Evolutionary conservation across 495 filamentous ascomycete species (phyloP).

Genomic region (Aeminium ludgeri): DNA sequence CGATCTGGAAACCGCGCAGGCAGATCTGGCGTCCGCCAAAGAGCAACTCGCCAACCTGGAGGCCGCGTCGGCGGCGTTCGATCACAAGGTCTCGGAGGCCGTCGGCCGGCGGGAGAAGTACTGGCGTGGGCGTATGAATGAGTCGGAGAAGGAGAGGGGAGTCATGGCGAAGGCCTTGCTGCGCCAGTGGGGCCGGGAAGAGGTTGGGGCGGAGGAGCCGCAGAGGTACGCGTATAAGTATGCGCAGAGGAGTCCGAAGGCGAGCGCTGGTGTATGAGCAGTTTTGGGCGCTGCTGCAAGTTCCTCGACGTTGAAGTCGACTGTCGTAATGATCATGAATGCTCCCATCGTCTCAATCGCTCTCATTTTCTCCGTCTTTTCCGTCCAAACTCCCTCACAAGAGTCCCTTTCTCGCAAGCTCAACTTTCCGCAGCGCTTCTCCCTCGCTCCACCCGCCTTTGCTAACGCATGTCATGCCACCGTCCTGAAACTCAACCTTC

Average conservation of each 20-base stretch:
- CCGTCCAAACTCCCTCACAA: slow-evolving; percentile 32
- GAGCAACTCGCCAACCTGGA: not conserved
- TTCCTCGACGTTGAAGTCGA: too few species aligned
- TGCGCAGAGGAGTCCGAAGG: slow-evolving; percentile 1
- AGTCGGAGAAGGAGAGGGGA: slow-evolving; percentile 17
- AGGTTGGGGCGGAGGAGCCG: slow-evolving; percentile 14
- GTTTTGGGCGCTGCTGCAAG: not conserved
- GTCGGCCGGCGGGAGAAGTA: slow-evolving; percentile 4
- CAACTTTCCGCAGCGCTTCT: slow-evolving; percentile 25
- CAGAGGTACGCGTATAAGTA: slow-evolving; percentile 23
- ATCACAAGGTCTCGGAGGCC: slow-evolving; percentile 2
- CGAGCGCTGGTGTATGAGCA: not conserved
- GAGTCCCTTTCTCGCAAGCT: slow-evolving; percentile 44
- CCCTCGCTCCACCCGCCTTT: slow-evolving; percentile 54
- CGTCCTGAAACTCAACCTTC: slow-evolving; percentile 74
- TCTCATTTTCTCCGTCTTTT: not conserved
- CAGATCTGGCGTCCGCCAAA: not conserved
- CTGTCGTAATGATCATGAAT: slow-evolving; percentile 1
- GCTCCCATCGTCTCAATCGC: not conserved
- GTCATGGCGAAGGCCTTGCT: slow-evolving; percentile 20
- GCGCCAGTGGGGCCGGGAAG: slow-evolving; percentile 23
- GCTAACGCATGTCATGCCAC: slow-evolving; percentile 61
- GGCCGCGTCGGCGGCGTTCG: slow-evolving; percentile 2
- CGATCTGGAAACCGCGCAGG: slow-evolving; percentile 3
- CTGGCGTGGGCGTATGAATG: slow-evolving; percentile 5